These are phyloP conservation scores for Crepidotus variabilis DNA, from an alignment of 768 basidiomycete species.

Conservation along the genomic window DNA sequence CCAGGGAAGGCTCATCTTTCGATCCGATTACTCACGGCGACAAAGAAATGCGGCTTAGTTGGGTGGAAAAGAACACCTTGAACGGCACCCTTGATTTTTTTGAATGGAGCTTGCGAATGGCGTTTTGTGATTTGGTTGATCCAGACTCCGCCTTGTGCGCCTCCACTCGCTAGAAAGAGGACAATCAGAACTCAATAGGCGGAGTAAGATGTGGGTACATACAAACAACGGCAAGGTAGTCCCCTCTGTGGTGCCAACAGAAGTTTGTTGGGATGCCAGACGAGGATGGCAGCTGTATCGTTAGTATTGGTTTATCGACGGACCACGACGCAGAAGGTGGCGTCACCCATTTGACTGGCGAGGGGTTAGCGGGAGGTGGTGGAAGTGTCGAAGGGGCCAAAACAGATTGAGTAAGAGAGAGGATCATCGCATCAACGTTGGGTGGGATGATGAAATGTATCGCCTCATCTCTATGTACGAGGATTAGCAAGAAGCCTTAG, in stretches of 20 bases:
- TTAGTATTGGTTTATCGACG: conserved; percentile 55
- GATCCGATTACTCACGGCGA: conserved; percentile 68
- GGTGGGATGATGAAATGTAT: conserved; percentile 82
- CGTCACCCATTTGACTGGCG: conserved; percentile 69
- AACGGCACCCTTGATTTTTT: conserved; percentile 86
- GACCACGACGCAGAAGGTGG: conserved; percentile 41
- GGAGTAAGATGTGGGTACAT: conserved; percentile 30
- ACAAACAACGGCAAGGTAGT: conserved; percentile 96
- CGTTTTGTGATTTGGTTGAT: conserved; percentile 93
- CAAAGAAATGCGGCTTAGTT: conserved; percentile 91
- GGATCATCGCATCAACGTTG: conserved; percentile 57
- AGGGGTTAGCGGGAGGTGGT: conserved; percentile 49
- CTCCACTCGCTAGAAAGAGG: conserved; percentile 48
- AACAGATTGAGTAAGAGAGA: conserved; percentile 56
- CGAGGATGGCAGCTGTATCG: conserved; percentile 55
- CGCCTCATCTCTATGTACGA: conserved; percentile 65
- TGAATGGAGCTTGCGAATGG: conserved; percentile 98
- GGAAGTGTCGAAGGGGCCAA: conserved; percentile 65
- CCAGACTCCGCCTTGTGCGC: conserved; percentile 81
- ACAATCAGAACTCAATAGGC: conserved; percentile 4
- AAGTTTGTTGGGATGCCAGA: conserved; percentile 78
- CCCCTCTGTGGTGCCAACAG: conserved; percentile 90
- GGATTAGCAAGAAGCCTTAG: conserved; percentile 6
- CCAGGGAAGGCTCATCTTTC: conserved; percentile 8
- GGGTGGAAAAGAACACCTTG: conserved; percentile 96